These are phyloP conservation scores for Penicillium rolfsii DNA, from an alignment of 2,329 filamentous ascomycete genomes.

Conservation along the genomic window DNA sequence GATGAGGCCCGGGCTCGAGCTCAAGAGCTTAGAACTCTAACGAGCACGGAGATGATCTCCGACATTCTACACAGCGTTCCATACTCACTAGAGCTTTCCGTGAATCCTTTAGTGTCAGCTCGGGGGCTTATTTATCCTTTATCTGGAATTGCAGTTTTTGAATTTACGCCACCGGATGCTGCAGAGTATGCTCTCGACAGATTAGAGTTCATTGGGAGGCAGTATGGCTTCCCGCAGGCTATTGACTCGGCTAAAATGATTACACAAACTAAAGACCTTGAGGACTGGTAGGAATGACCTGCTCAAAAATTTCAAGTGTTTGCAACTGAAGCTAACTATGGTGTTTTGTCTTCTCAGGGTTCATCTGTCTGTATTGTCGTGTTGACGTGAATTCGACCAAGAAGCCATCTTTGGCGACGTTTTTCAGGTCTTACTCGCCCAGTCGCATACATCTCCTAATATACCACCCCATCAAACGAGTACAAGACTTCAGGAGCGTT, in stretches of 20 bases:
- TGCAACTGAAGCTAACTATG: background rate
- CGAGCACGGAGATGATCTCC: background rate
- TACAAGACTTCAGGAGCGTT: background rate
- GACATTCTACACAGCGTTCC: constrained; percentile 1
- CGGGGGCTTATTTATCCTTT: background rate
- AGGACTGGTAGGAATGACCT: background rate
- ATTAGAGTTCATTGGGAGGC: background rate
- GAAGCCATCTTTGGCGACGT: no score
- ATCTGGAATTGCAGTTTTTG: constrained; percentile 1
- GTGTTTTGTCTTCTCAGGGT: background rate
- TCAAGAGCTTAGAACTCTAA: background rate
- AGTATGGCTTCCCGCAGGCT: constrained; percentile 4
- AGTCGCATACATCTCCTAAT: no score
- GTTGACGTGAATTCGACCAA: background rate
- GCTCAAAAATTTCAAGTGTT: background rate
- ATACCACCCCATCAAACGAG: no score
- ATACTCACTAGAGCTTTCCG: background rate
- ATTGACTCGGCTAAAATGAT: constrained; percentile 5
- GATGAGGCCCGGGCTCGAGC: background rate
- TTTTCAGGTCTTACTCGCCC: no score
- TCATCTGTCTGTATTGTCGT: constrained; percentile 41
- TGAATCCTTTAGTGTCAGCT: background rate
- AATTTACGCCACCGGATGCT: background rate
- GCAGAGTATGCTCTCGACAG: background rate
- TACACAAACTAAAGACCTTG: background rate